Evolutionary conservation across 2,329 filamentous ascomycete species (phyloP), one percentile per base, ranked within the genome.

Genomic region (Pezicula radicicola): DNA sequence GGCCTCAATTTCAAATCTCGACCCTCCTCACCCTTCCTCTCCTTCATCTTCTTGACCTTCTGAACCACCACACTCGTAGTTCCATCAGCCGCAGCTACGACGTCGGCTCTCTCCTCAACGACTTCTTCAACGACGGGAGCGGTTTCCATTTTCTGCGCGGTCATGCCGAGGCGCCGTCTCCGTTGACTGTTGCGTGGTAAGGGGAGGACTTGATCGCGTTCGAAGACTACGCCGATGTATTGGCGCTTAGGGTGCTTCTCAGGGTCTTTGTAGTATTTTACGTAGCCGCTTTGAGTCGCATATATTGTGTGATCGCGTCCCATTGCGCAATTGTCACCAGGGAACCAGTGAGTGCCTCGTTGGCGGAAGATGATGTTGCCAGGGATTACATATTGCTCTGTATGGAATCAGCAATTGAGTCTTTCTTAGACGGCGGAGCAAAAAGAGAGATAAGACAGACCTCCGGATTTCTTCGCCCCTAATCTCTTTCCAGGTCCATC

Each of bases 311-410:
- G 94, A 71, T 99, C 92, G 55, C 94, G 88, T 47, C 94, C 94
- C 78, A 97, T 93, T 63, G 86, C 89, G 71, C 89, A 90, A 74
- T 99, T 97, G 70, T 97, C 94, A 64, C 94, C 94, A 1, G 94
- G 88, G 70, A 87, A 93, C 94, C 94, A 99, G 65, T 86, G 83
- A 4, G 94, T 95, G 63, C 94, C 94, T 65, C 93, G 87, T 73
- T 99, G 94, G 69, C 91, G 91, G 82, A 94, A 99, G 73, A 99
- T 89, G 72, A 99, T 99, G 76, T 96, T 97, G 50, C 94, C 94
- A 4, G 92, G 88, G 53, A 96, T 88, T 35, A 99, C 94, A 70
- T 87, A 96, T 75, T 97, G 88, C 68, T 93, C 88, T 92, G 66
- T 56, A 19, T 39, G 6, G 40, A n/a, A 51, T 49, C 12, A 48